A percentile compares a stretch with the other conserved stretches of the same genome.
These are phyloP conservation scores for Euphorbia pulcherrima DNA, from an alignment of 345 rosid genomes.

Conservation along the genomic window DNA sequence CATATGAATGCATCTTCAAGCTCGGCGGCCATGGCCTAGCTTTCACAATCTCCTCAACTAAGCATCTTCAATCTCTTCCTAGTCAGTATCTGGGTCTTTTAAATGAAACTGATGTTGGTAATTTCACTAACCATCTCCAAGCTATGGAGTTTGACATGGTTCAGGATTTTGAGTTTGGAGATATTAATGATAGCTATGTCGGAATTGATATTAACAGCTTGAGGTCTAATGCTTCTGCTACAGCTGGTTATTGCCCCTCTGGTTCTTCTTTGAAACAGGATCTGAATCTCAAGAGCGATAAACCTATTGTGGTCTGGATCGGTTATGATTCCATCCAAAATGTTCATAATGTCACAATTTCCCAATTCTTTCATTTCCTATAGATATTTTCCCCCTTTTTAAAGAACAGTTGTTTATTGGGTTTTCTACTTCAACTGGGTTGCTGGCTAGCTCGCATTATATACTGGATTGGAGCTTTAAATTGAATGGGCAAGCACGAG, in stretches of 20 bases:
- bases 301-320: slow-evolving; percentile 22
- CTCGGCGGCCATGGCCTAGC: slow-evolving; percentile 33
- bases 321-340: slow-evolving; percentile 26
- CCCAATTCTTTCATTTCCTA: slow-evolving; percentile 21
- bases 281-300: slow-evolving; percentile 18
- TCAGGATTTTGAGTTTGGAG: slow-evolving; percentile 27
- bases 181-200: slow-evolving; percentile 26
- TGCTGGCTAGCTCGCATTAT: no score
- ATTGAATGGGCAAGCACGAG: slow-evolving; percentile 18
- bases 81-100: slow-evolving; percentile 25
- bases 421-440: slow-evolving; percentile 28
- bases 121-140: slow-evolving; percentile 16
- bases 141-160: slow-evolving; percentile 26
- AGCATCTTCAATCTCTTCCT: slow-evolving; percentile 17
- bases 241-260: slow-evolving; percentile 13
- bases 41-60: slow-evolving; percentile 23
- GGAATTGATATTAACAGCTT: slow-evolving; percentile 23
- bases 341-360: slow-evolving; percentile 20
- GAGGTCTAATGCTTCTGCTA: slow-evolving; percentile 20
- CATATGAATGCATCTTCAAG: no score
- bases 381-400: slow-evolving; percentile 21
- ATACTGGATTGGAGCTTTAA: slow-evolving; percentile 27
- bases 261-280: slow-evolving; percentile 2
- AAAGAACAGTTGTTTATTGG: slow-evolving; percentile 26
- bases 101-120: slow-evolving; percentile 16